phyloP scores from a whole-genome alignment of 345 rosid genomes.

The Mangifera indica region DNA sequence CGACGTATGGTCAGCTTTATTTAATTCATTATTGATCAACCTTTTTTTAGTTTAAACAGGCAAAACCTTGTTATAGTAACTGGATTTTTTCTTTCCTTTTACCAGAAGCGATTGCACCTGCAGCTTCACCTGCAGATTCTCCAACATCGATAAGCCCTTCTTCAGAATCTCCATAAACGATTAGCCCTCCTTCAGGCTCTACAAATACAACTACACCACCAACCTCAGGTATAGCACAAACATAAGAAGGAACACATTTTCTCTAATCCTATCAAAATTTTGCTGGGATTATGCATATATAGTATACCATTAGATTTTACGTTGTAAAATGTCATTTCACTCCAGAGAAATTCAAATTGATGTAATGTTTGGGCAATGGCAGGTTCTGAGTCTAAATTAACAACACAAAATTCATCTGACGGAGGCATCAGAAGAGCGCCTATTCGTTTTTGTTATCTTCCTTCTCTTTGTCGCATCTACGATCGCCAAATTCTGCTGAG shows the following conservation, averaged over 20 bases:
- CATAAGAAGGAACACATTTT: not conserved
- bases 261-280: too few species aligned
- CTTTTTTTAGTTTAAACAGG: not conserved
- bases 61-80: not conserved
- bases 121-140: conserved; percentile 36
- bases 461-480: conserved; percentile 28
- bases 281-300: too few species aligned
- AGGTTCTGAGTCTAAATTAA: conserved; percentile 48
- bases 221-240: conserved; percentile 41
- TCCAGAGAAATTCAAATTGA: not conserved
- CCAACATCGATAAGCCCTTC: conserved; percentile 14
- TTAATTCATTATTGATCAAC: not conserved
- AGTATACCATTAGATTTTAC: too few species aligned
- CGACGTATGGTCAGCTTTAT: conserved; percentile 35
- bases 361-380: conserved; percentile 14
- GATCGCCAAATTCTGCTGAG: conserved; percentile 21
- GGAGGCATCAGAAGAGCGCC: conserved; percentile 35
- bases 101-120: conserved; percentile 42
- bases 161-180: too few species aligned
- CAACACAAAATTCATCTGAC: conserved; percentile 41
- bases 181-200: conserved; percentile 36
- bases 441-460: conserved; percentile 25
- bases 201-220: conserved; percentile 30
- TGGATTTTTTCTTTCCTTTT: conserved; percentile 11
- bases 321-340: too few species aligned